Percentiles rank a stretch among this genome's conserved stretches.
Evolutionary conservation across 192 early-diverging fungal species (phyloP).

Genomic region (Linnemannia zychae): DNA sequence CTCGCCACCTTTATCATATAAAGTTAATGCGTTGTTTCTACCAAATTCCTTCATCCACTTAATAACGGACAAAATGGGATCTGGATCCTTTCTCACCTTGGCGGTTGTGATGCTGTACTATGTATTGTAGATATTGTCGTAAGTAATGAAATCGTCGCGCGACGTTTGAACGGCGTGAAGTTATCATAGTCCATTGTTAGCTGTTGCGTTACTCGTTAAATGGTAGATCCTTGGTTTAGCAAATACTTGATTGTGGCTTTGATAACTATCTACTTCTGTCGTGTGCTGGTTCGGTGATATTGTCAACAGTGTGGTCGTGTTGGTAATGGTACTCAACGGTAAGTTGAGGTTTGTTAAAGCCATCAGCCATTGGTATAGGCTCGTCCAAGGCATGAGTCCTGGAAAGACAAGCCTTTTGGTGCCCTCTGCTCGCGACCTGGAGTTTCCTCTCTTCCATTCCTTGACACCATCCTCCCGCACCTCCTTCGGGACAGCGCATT

Average conservation of each 20-base stretch:
- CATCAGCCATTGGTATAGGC: background rate
- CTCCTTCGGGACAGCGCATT: slow-evolving; percentile 11
- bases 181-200: slow-evolving; percentile 23
- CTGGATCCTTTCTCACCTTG: slow-evolving; percentile 20
- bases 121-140: slow-evolving; percentile 41
- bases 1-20: slow-evolving; percentile 6
- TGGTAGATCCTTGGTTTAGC: slow-evolving; percentile 10
- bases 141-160: slow-evolving; percentile 30
- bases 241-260: slow-evolving; percentile 8
- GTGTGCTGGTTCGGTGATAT: slow-evolving; percentile 1
- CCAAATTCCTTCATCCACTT: slow-evolving; percentile 24
- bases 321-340: slow-evolving; percentile 17
- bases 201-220: slow-evolving; percentile 8
- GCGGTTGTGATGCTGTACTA: slow-evolving; percentile 10
- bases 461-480: background rate
- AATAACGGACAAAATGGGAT: slow-evolving; percentile 13
- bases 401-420: slow-evolving; percentile 12
- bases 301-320: slow-evolving; percentile 26
- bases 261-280: slow-evolving; percentile 20
- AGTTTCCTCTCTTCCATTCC: slow-evolving; percentile 11
- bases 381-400: background rate
- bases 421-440: background rate
- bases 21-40: slow-evolving; percentile 1
- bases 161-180: slow-evolving; percentile 22
- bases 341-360: background rate